phyloP scores from a whole-genome alignment of 805 yeast species.

The Yamadazyma kitorensis region DNA sequence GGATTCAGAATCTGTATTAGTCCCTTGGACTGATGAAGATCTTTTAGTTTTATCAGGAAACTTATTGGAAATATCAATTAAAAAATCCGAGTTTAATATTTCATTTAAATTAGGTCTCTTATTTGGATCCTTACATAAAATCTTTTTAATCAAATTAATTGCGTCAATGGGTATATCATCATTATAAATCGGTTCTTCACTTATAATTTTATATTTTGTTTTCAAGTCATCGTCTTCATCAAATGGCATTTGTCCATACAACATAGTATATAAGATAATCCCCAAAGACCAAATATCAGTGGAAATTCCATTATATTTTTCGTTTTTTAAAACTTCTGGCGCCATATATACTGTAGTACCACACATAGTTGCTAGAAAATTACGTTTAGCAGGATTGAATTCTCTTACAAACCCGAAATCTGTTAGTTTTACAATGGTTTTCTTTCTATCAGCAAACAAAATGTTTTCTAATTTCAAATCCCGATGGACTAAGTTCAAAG shows the following conservation, averaged over 20 bases:
- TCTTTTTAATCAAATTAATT: slow-evolving; percentile 44
- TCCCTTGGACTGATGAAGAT: slow-evolving; percentile 10
- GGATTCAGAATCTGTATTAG: slow-evolving; percentile 32
- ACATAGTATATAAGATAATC: slow-evolving; percentile 77
- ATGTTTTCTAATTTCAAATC: slow-evolving; percentile 84
- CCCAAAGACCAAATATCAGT: slow-evolving; percentile 94
- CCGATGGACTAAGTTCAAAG: slow-evolving; percentile 75
- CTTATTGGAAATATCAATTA: slow-evolving; percentile 30
- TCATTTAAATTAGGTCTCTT: slow-evolving; percentile 52
- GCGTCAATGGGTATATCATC: slow-evolving; percentile 49
- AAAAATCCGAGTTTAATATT: slow-evolving; percentile 33
- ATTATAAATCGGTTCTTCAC: slow-evolving; percentile 58
- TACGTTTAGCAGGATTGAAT: slow-evolving; percentile 41
- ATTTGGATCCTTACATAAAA: slow-evolving; percentile 66
- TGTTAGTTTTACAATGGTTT: slow-evolving; percentile 66
- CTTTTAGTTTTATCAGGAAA: slow-evolving; percentile 18
- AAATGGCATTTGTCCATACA: slow-evolving; percentile 88
- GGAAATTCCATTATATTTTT: slow-evolving; percentile 74
- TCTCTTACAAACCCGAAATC: slow-evolving; percentile 96
- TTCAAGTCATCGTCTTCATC: slow-evolving; percentile 74
- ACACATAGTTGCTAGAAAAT: slow-evolving; percentile 75
- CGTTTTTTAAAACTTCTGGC: slow-evolving; percentile 74
- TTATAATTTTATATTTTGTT: slow-evolving; percentile 58
- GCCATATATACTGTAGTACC: slow-evolving; percentile 98
- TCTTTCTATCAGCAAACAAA: slow-evolving; percentile 50